Base-by-base conservation (phyloP, 2,329 filamentous ascomycete species). In the Daldinia sp. region DNA sequence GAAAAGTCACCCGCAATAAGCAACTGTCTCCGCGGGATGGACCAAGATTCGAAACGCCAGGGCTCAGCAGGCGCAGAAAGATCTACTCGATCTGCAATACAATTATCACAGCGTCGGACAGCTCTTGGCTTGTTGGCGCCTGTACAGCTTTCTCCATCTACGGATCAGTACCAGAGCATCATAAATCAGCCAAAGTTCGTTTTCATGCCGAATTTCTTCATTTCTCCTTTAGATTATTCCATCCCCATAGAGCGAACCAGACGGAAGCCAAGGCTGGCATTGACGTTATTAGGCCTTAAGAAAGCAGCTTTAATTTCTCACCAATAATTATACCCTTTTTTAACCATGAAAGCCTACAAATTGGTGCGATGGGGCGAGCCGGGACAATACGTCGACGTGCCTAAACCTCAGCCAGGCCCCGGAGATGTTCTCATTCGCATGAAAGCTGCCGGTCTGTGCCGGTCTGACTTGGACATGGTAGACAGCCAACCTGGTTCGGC, bases 371-470 rank as follows among this genome's bases (percentile, higher is more conserved):
- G 67, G 67, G 67, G 67, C 27, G 61, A 67, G 23, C 64, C 67
- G 1, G 64, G 64, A 6, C 59, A 63, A 35, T 68, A 66, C 43
- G 54, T 64, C 55, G 57, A 67, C 21, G 60, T 68, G 4, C 57
- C 64, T 25, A 53, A 56, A 21, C 67, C 67, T 1, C 19, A 30
- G 37, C 67, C 64, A 1, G 67, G 67, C 13, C 62, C 64, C 2
- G 49, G 55, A 3, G 64, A 67, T 34, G 62, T 69, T n/a, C 67
- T 69, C 7, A 56, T 69, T 35, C 67, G 67, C 25, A 66, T 69
- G 67, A 61, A 62, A 21, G 67, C 65, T 7, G 67, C 67, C 11
- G 67, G 67, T 11, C 67, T 69, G 11, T 69, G 65, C 49, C 65
- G 63, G 3, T 66, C 65, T 10, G 67, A 69, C 53, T 45, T 69